Conservation (phyloP, 2,329 filamentous ascomycete genomes). For the Parafenestella ontariensis region DNA sequence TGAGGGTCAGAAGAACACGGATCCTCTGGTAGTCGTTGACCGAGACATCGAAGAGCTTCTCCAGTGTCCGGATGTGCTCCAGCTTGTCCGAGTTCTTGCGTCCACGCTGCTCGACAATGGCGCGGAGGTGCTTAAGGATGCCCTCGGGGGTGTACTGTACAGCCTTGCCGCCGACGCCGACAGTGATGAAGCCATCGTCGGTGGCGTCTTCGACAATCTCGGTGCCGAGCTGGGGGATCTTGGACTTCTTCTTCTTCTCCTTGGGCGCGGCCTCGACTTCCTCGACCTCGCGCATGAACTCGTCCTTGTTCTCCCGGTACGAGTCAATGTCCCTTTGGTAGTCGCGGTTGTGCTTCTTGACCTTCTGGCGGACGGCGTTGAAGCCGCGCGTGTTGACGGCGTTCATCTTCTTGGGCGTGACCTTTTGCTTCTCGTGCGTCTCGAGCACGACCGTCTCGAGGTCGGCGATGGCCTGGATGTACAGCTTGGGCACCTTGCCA, state of each 20-base stretch:
- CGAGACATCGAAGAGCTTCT: conserved; percentile 90
- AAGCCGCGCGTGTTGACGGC: conserved; percentile 91
- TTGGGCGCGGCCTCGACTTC: conserved; percentile 71
- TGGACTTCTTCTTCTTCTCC: conserved; percentile 53
- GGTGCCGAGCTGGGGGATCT: conserved; percentile 59
- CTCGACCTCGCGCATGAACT: conserved; percentile 84
- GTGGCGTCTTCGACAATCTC: conserved; percentile 64
- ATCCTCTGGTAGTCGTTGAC: conserved; percentile 92
- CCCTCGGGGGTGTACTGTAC: conserved; percentile 95
- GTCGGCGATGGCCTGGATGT: conserved; percentile 91
- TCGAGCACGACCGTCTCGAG: conserved; percentile 95
- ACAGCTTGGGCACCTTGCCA: conserved; percentile 84
- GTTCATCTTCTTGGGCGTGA: conserved; percentile 98
- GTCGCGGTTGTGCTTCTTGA: conserved; percentile 99
- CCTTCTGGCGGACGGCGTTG: conserved; percentile 96
- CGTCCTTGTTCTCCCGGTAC: conserved; percentile 84
- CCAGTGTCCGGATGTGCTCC: conserved; percentile 97
- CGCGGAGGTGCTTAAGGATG: conserved; percentile 94
- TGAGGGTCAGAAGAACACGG: conserved; percentile 86
- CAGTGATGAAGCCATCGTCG: conserved; percentile 86
- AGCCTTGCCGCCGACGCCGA: conserved; percentile 87
- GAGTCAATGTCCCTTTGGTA: conserved; percentile 86
- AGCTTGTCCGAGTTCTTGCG: conserved; percentile 97
- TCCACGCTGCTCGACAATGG: conserved; percentile 92
- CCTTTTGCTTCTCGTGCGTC: conserved; percentile 93